Base-by-base conservation (phyloP, 768 basidiomycete genomes). In the Inosperma sp. region DNA sequence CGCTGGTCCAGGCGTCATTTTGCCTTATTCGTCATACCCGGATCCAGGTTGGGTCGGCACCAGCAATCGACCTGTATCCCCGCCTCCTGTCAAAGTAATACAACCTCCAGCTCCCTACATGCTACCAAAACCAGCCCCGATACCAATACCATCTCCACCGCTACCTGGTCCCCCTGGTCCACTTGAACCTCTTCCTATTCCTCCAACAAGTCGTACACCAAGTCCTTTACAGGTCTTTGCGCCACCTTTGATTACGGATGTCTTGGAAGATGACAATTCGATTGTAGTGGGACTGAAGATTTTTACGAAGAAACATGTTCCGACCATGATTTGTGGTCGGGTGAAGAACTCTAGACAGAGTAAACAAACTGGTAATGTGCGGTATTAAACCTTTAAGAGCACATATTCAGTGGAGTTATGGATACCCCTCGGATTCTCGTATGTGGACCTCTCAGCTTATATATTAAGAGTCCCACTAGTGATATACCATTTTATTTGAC, bases 251-350 rank as follows among this genome's bases (percentile, higher is more conserved):
- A 42, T 59, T 29, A 50, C 26, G 25, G 56, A 62, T 52, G 36
- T 45, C 0, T 45, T 65, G 36, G 62, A 67, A 34, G 62, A 67
- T n/a, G 59, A 62, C 29, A 58, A 67, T 53, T 60, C 60, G 10
- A 29, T 60, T 26, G 64, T 64, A 19, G 45, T 67, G 14, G 65
- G 63, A 7, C 48, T 67, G 40, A 62, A 62, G 41, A 58, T 67
- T 21, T 65, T 58, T 48, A 62, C 63, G 7, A 54, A 60, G 21
- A 60, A 58, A 40, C 48, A 49, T 2, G 60, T 57, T 5, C 61
- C 60, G 9, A 62, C 56, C 1, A 51, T 57, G 27, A 62, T 66
- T 21, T 55, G 52, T 12, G 64, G 63, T 13, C 59, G 61, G 31
- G 44, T 66, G 21, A 60, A 54, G 52, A 53, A 34, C 9, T 37